Base-by-base conservation (phyloP, 768 basidiomycete genomes). In the Fistulinella prunicolor region DNA sequence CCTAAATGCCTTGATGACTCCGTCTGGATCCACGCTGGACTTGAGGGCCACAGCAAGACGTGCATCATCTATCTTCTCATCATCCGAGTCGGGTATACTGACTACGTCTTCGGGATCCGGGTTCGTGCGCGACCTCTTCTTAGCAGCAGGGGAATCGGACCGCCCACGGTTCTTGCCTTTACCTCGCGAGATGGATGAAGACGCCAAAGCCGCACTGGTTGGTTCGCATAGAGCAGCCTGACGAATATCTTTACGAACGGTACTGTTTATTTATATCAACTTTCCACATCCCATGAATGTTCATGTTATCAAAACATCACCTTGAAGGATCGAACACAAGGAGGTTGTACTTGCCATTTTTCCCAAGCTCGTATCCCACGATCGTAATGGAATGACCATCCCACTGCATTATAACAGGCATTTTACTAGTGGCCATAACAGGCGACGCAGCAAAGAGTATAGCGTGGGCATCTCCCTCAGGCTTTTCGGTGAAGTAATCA, bases 371-470 rank as follows among this genome's bases (percentile, higher is more conserved):
- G 56, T 86, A 94, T 2, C 93, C 93, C 3, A 96, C 76, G 12
- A 96, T 81, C 4, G 86, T 85, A 21, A 87, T 70, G n/a, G 93
- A 96, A 69, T 96, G 93, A 0, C 91, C 90, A 7, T 75, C 64
- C 59, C 89, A 83, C 71, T 95, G 85, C 42, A 95, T 70, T 36
- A 95, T 84, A 24, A 96, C 60, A 9, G 93, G 93, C 79, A 91
- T 83, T 56, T 77, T 81, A 19, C 79, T 66, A 0, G 87, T 85
- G 22, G 73, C 62, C 9, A 73, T 56, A 8, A 94, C 74, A 4
- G 83, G 73, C 0, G 74, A 70, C 2, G 76, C 74, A 1, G 65
- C 68, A 37, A 72, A 73, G 48, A 89, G 70, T 13, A 72, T 74
- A 37, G 85, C 78, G 42, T 81, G 76, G 32, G 81, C 64, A 24